Percentiles rank a stretch among this genome's conserved stretches.
Evolutionary conservation across 345 rosid genomes (phyloP).

Genomic region (Moricandia arvensis): DNA sequence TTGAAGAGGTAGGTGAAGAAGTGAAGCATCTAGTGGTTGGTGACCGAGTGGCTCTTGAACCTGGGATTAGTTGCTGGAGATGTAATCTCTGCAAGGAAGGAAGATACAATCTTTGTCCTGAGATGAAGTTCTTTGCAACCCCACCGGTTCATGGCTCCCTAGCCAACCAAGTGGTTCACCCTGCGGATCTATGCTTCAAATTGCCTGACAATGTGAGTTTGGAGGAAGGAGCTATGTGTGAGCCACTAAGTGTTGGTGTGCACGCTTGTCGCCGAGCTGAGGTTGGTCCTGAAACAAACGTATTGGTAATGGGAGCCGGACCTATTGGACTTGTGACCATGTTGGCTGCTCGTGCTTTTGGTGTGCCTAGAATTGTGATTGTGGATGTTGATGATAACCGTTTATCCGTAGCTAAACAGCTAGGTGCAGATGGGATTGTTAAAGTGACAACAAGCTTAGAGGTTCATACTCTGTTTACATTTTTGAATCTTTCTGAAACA

Average conservation of each 20-base stretch:
- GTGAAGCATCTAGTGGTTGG: slow-evolving; percentile 65
- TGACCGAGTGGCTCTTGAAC: slow-evolving; percentile 88
- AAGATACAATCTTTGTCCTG: slow-evolving; percentile 81
- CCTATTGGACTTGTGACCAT: slow-evolving; percentile 89
- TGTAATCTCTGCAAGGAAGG: slow-evolving; percentile 75
- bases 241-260: slow-evolving; percentile 90
- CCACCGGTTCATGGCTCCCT: slow-evolving; percentile 92
- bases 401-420: slow-evolving; percentile 67
- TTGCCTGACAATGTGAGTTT: slow-evolving; percentile 85
- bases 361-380: slow-evolving; percentile 73
- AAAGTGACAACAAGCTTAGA: slow-evolving; percentile 60
- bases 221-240: slow-evolving; percentile 99
- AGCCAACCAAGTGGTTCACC: slow-evolving; percentile 93
- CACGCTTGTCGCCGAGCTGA: slow-evolving; percentile 91
- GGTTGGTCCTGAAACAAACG: slow-evolving; percentile 68
- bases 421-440: slow-evolving; percentile 66
- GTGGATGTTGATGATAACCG: slow-evolving; percentile 77
- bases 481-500: not conserved
- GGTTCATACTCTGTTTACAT: slow-evolving; percentile 40
- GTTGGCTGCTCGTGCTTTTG: slow-evolving; percentile 90
- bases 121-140: slow-evolving; percentile 92
- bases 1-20: slow-evolving; percentile 78
- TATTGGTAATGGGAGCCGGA: slow-evolving; percentile 82
- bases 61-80: slow-evolving; percentile 82
- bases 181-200: slow-evolving; percentile 84